Conservation (phyloP, 768 basidiomycete species). For the Erythrobasidium yunnanense region DNA sequence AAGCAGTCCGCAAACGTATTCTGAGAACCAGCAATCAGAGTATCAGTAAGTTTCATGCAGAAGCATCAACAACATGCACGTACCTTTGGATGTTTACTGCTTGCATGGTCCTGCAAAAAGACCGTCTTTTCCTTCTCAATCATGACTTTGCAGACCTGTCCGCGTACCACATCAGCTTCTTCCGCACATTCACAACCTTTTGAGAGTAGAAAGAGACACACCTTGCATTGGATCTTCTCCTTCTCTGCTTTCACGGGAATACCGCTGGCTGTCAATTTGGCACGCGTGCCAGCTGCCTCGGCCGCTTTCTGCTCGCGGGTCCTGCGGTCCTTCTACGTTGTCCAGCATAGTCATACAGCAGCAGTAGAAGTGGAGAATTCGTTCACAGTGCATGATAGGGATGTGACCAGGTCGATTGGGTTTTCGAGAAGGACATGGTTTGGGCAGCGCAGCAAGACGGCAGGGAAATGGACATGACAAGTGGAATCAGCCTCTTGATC, state of each 20-base stretch:
- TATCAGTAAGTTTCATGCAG: no score
- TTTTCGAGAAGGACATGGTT: no score
- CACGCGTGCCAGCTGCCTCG: slow-evolving; percentile 10
- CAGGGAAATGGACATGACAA: no score
- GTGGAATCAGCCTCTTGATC: no score
- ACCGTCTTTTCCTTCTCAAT: slow-evolving; percentile 24
- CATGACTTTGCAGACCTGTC: slow-evolving; percentile 10
- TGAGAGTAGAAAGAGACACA: neutral
- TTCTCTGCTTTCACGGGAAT: slow-evolving; percentile 7
- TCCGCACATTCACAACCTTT: neutral
- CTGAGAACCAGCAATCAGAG: no score
- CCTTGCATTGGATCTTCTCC: slow-evolving; percentile 21
- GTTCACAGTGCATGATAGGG: no score
- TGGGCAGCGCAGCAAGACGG: no score
- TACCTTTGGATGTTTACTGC: slow-evolving; percentile 6
- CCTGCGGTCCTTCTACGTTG: slow-evolving; percentile 5
- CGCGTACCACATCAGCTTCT: neutral
- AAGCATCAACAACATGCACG: no score
- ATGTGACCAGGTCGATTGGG: no score
- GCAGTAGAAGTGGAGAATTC: neutral
- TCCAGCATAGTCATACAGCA: neutral
- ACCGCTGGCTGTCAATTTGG: neutral
- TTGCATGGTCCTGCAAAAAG: slow-evolving; percentile 10
- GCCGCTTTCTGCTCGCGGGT: slow-evolving; percentile 23
- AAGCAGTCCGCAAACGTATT: no score